A percentile compares a stretch with the other conserved stretches of the same genome.
Conservation (phyloP, 192 early-diverging fungal genomes). For the Thamnidium elegans region DNA sequence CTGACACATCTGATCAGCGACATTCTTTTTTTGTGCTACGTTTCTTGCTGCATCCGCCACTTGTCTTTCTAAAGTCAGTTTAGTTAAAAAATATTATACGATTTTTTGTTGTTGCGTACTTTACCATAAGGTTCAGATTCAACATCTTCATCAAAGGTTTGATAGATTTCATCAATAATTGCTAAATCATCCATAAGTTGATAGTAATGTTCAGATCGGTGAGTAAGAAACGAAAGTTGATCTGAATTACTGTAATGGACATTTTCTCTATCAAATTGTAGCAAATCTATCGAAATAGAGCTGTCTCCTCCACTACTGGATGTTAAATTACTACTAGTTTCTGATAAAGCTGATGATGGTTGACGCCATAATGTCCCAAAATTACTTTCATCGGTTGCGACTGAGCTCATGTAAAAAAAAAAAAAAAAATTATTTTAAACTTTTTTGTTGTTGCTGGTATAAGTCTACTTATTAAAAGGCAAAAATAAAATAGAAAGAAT, state of each 20-base stretch:
- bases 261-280: neutral
- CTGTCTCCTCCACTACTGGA: neutral
- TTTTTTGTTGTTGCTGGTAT: too few relatives aligned
- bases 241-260: neutral
- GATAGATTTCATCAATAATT: slow-evolving; percentile 20
- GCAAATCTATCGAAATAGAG: neutral
- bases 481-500: too few relatives aligned
- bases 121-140: slow-evolving; percentile 14
- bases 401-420: too few relatives aligned
- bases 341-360: neutral
- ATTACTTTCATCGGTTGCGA: too few relatives aligned
- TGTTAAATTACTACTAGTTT: neutral
- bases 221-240: neutral
- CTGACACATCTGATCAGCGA: slow-evolving; percentile 2
- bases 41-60: slow-evolving; percentile 22
- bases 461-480: too few relatives aligned
- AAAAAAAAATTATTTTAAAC: too few relatives aligned
- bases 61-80: slow-evolving; percentile 7
- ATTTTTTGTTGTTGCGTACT: neutral
- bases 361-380: neutral
- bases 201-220: slow-evolving; percentile 3
- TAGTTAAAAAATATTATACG: neutral
- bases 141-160: slow-evolving; percentile 2
- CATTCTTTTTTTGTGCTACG: slow-evolving; percentile 12
- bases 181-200: slow-evolving; percentile 15